Percentiles rank a stretch among this genome's conserved stretches.
These are phyloP conservation scores for Cinchona pubescens DNA, from an alignment of 257 asterid species.

Conservation along the genomic window DNA sequence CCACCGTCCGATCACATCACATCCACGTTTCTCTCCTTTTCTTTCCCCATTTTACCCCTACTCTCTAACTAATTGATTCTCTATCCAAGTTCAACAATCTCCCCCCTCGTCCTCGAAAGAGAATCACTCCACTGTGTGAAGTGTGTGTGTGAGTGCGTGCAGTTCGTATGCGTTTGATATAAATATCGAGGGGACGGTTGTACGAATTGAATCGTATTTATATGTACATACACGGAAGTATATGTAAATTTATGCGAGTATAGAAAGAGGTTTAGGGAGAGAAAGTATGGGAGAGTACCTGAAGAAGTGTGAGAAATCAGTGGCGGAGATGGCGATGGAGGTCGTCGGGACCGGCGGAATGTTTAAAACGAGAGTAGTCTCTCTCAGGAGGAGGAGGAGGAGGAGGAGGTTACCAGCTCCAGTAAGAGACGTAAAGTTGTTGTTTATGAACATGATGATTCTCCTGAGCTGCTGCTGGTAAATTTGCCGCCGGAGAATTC, in stretches of 20 bases:
- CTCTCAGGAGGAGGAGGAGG: too few relatives aligned
- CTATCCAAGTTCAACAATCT: neutral
- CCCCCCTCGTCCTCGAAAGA: neutral
- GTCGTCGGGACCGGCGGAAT: constrained; percentile 1
- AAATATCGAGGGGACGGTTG: neutral
- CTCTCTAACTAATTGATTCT: constrained; percentile 14
- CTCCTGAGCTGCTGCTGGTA: constrained; percentile 9
- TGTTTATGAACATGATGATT: too few relatives aligned
- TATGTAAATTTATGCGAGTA: constrained; percentile 4
- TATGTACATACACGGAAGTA: neutral
- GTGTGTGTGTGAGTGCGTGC: constrained; percentile 1
- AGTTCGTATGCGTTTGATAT: neutral
- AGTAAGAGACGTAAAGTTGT: constrained; percentile 57
- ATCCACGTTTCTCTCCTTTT: neutral
- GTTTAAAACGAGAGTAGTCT: constrained; percentile 13
- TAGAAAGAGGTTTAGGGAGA: constrained; percentile 6
- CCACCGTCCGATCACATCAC: constrained; percentile 62
- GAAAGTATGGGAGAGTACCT: constrained; percentile 31
- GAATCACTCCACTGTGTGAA: too few relatives aligned
- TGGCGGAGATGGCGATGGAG: constrained; percentile 11
- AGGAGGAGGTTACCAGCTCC: constrained; percentile 45
- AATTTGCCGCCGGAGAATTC: constrained; percentile 37
- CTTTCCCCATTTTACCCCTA: constrained; percentile 23
- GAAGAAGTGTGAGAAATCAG: constrained; percentile 37
- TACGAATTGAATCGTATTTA: neutral